Evolutionary conservation across 2,329 filamentous ascomycete genomes (phyloP), one percentile per base, ranked within the genome.

Genomic region (Claviceps pazoutovae): DNA sequence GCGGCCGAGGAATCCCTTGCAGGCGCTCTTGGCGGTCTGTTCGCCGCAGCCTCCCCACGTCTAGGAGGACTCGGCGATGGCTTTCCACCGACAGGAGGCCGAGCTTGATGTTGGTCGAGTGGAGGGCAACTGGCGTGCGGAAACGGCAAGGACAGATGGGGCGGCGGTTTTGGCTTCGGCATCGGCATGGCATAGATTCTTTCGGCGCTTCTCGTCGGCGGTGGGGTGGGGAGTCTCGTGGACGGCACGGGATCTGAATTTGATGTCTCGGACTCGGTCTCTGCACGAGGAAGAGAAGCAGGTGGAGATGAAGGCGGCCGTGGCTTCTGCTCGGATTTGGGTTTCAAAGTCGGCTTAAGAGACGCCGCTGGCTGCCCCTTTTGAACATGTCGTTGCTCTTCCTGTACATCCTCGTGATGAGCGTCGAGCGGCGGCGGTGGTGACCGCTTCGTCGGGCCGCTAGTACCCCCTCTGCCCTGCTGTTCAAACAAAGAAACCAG

Each of bases 401-500:
- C 23, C 16, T 5, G 50, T 16, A 19, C 6, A 8, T 4, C 30
- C n/a, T 39, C 42, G 14, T 39, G 4, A 21, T 13, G 41, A 17
- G 34, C 19, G 13, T 46, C 36, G 4, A 21, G 42, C 16, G 21
- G 21, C 11, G 38, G 17, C 19, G 38, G 19, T 16, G 19, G 37
- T 16, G 36, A 39, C 19, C 54, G 56, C 51, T 60, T 69, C 60
- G 70, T 71, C 5, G 64, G 59, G 3, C 21, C 64, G 45, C 68
- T 64, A n/a, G 57, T 58, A 16, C 56, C 57, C 48, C 52, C 56
- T 43, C 68, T 73, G 30, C 9, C 30, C 9, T 34, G 9, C 56
- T 74, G 70, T 65, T 89, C 84, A 57, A 88, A 88, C 68, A 86
- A 74, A 41, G 77, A 77, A 51, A 88, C 82, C 19, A 88, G 70